Evolutionary conservation across 2,329 filamentous ascomycete species (phyloP).

Genomic region (Sarocladium oryzae): DNA sequence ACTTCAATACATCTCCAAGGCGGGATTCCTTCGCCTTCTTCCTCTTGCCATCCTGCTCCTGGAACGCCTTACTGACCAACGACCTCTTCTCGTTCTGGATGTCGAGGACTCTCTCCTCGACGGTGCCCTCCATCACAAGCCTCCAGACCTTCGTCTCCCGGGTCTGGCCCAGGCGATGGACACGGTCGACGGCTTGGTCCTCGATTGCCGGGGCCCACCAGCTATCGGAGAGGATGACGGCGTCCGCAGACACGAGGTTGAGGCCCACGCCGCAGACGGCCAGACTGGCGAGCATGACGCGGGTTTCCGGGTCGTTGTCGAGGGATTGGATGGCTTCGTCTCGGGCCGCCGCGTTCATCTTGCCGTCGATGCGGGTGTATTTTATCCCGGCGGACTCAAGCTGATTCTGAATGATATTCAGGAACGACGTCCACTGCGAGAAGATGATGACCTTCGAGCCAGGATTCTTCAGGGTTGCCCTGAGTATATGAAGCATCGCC

Average conservation of each 20-base stretch:
- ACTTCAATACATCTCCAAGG: conserved; percentile 47
- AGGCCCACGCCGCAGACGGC: conserved; percentile 79
- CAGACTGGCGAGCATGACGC: conserved; percentile 74
- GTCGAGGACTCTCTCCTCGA: conserved; percentile 74
- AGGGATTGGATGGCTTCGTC: conserved; percentile 65
- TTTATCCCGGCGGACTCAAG: conserved; percentile 53
- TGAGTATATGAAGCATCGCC: conserved; percentile 67
- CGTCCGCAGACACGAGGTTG: conserved; percentile 80
- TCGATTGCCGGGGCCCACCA: conserved; percentile 94
- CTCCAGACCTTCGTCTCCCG: conserved; percentile 73
- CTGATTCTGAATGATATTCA: conserved; percentile 64
- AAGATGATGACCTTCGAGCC: conserved; percentile 67
- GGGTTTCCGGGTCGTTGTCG: conserved; percentile 59
- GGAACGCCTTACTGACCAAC: conserved; percentile 71
- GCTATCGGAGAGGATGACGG: conserved; percentile 74
- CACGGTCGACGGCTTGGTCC: conserved; percentile 83
- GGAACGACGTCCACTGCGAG: conserved; percentile 71
- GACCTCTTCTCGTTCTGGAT: conserved; percentile 75
- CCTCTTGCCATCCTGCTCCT: conserved; percentile 48
- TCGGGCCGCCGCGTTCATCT: conserved; percentile 64
- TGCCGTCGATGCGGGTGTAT: conserved; percentile 72
- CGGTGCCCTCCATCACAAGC: conserved; percentile 70
- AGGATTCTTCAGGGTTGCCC: conserved; percentile 57
- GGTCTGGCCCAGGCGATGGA: conserved; percentile 79
- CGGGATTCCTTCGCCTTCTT: conserved; percentile 52